Evolutionary conservation across 164 flowering plant species (phyloP), one percentile per base, ranked within the genome.

Genomic region (Stephania cephalantha): DNA sequence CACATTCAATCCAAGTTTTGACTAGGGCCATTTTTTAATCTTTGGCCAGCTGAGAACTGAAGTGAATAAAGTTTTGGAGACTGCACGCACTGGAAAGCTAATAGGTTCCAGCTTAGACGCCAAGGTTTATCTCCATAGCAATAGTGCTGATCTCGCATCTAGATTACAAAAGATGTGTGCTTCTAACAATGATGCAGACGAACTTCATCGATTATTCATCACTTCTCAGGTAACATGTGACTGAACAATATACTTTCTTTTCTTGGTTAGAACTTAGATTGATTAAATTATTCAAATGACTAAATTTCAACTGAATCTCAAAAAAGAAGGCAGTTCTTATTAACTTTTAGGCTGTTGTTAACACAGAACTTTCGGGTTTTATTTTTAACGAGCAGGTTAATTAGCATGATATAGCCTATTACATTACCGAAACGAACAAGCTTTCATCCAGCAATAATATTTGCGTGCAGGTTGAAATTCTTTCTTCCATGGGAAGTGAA

Each of bases 51-150:
- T 96, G 82, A 85, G 97, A 80, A 91, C 89, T 6, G 98, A 96
- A 90, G 97, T 91, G 71, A 93, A 96, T 73, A 92, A 87, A 82
- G 93, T 89, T 50, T 82, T 96, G 50, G 99, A 93, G 83, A 78
- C 79, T 74, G 98, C 99, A 79, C 95, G 97, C 17, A 81, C 82
- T 3, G 90, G 78, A 48, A 93, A 91, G 85, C 76, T 93, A 74
- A 91, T 96, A 53, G 99, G 99, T 72, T 89, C 99, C 53, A 93
- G 97, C 77, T 84, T 96, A 79, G 99, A 96, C 48, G 99, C 99
- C 63, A 93, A 91, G 83, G 94, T 93, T 58, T 86, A 86, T 80
- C 82, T 96, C 52, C 86, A 90, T 72, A 69, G 88, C 1, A 73
- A 86, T 13, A 91, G 92, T 83, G 73, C 78, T 29, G 78, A 72